Base-by-base conservation (phyloP, 208 protist genomes). In the Trypanosoma melophagium region DNA sequence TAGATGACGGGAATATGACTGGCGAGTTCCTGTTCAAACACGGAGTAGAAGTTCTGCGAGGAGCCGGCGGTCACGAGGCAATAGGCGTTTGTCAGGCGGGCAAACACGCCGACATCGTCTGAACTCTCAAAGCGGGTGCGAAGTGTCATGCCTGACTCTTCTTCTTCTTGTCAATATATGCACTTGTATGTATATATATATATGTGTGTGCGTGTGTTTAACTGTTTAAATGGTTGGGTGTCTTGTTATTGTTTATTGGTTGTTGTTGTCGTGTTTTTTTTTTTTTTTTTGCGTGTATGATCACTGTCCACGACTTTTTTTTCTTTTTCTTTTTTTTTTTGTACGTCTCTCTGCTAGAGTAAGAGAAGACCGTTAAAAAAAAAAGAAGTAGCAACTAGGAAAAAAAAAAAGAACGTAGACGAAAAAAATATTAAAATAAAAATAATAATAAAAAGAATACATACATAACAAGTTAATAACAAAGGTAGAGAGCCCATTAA, bases 41-140 rank as follows among this genome's bases (percentile, higher is more conserved):
- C 87, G 47, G 92, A 96, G 93, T 98, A 99, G 73, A 99, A 99
- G 79, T 99, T 99, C 63, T 99, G 94, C 10, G 95, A 97, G 0
- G 89, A 97, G 47, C 98, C 98, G 19, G 96, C 74, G 13, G 91
- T 91, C n/a, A 99, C 94, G 0, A 99, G 80, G 80, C 98, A 99
- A 87, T 99, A 99, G 19, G 87, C 84, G 81, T 99, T 99, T 47
- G 99, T 99, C 17, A 99, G 88, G 55, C 88, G 89, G 13, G 98
- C 71, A 70, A 99, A 99, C 19, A 99, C 99, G 64, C 99, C 99
- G 62, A 99, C 95, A 72, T 99, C 99, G 65, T 96, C 97, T 70
- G 87, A 99, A 83, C 98, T 99, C 82, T 99, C 98, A 80, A 99
- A 99, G 74, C 98, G 92, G 42, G 92, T 92, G 77, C 98, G 93